Evolutionary conservation across 2,329 filamentous ascomycete species (phyloP), one percentile per base, ranked within the genome.

Genomic region (Ophiosphaerella narmari): DNA sequence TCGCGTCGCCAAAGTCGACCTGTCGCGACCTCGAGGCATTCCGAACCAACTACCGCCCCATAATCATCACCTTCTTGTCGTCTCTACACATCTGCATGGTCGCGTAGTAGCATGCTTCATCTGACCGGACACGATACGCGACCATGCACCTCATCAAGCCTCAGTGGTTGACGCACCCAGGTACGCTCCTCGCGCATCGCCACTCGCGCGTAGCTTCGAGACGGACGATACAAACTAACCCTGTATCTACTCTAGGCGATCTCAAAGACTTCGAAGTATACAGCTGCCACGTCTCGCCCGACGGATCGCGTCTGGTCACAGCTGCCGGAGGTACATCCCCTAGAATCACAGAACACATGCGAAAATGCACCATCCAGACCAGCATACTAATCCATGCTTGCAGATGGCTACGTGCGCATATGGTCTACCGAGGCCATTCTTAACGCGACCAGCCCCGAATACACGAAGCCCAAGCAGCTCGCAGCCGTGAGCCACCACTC

Each of bases 221-320:
- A 13, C 24, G 32, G n/a, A 39, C 18, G 16, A 36, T 32, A 13
- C 14, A 34, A 46, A 37, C 62, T 65, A 42, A 69, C 58, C 43
- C 24, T 24, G 34, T 46, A n/a, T 43, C 48, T 46, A 44, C 48
- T 43, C 50, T 66, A 90, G 89, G 93, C 72, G 94, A 99, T 79
- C 90, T 96, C 74, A 97, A 97, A 72, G 92, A 97, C 73, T 96
- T 95, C 71, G 94, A 99, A 77, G 93, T 97, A 60, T 99, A 97
- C 79, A 96, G 91, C 77, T 97, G 93, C 74, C 90, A 97, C 80
- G 86, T 99, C 59, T 99, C 94, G 24, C 90, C 94, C 12, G 94
- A 99, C 77, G 94, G 93, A 60, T 88, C 86, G 69, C 86, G 94
- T 59, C 83, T 99, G 49, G 94, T 93, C 41, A 97, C 94, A 16